Base-by-base conservation (phyloP, 352 stramenopile genomes). In the Pythium aristosporum region DNA sequence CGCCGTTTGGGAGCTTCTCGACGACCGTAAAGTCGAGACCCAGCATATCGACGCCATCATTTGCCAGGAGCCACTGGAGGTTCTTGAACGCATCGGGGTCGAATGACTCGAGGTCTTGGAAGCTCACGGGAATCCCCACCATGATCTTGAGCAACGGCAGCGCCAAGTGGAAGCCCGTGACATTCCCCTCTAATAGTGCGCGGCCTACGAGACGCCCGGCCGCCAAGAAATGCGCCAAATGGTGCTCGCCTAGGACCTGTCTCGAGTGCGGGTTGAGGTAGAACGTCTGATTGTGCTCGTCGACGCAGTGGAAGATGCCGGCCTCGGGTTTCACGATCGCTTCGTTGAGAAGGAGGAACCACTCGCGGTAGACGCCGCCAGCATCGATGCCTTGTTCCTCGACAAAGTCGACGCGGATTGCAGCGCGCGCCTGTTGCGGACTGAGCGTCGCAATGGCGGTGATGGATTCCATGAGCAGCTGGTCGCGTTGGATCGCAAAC, bases 81-180 rank as follows among this genome's bases (percentile, higher is more conserved):
- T 76, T 91, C 51, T 73, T 69, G 61, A 80, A 88, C 10, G 76
- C 67, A n/a, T 87, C 80, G 0, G 81, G 75, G 49, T 92, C 80
- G n/a, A 85, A 76, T 49, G 87, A 82, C 72, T 98, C 87, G 9
- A 99, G 73, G 75, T 99, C 97, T 20, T 89, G 79, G 28, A 99
- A 90, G 16, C 83, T 91, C 50, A 99, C 78, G 5, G 97, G 97
- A 58, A 93, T 98, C 1, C 92, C 96, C 15, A 98, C 73, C 30
- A 99, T 91, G 62, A 99, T 89, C 78, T 99, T 99, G 71, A 99
- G 98, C 41, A 99, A 73, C 32, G 97, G 92, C 18, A 96, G 73
- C 3, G 95, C 90, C 72, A 99, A 85, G 68, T 99, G 97, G 44
- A 96, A 96, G 51, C 89, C 83, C 0, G 99, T 88, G 28, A 98